These are phyloP conservation scores for Talaromyces wortmannii DNA, from an alignment of 495 filamentous ascomycete genomes.

Conservation along the genomic window DNA sequence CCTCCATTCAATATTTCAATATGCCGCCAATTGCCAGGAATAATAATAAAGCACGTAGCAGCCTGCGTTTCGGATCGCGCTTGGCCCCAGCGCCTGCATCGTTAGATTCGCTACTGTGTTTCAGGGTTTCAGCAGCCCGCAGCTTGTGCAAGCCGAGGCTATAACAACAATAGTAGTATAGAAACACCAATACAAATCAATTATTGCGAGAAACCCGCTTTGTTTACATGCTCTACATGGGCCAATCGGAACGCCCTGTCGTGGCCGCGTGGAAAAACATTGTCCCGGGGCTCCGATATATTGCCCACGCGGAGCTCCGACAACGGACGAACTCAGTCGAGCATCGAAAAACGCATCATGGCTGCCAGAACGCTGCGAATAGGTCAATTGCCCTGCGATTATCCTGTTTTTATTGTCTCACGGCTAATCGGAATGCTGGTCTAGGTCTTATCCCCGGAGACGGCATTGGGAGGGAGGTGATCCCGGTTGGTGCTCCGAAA, in stretches of 20 bases:
- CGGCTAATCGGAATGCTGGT: slow-evolving; percentile 14
- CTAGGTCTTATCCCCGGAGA: slow-evolving; percentile 94
- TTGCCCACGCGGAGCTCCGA: slow-evolving; percentile 15
- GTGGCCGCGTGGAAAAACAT: neutral
- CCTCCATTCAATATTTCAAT: too few relatives aligned
- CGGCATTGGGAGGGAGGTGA: slow-evolving; percentile 97
- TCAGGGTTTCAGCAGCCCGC: too few relatives aligned
- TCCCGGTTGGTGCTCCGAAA: slow-evolving; percentile 50
- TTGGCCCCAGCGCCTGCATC: neutral
- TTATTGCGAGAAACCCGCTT: neutral
- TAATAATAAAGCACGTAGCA: neutral
- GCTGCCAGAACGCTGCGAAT: slow-evolving; percentile 52
- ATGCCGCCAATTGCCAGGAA: too few relatives aligned
- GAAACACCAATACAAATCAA: too few relatives aligned
- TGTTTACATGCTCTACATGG: neutral
- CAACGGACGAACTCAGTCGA: slow-evolving; percentile 12
- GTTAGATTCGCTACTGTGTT: too few relatives aligned
- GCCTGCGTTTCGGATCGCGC: neutral
- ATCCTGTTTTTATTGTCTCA: slow-evolving; percentile 2
- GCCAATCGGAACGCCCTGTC: neutral
- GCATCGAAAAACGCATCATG: neutral
- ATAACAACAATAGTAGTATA: too few relatives aligned
- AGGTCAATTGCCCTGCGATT: slow-evolving; percentile 27
- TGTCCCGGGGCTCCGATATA: neutral
- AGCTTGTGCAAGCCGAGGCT: too few relatives aligned